Evolutionary conservation across 2,329 filamentous ascomycete species (phyloP).

Genomic region (Xylariaceae sp.): DNA sequence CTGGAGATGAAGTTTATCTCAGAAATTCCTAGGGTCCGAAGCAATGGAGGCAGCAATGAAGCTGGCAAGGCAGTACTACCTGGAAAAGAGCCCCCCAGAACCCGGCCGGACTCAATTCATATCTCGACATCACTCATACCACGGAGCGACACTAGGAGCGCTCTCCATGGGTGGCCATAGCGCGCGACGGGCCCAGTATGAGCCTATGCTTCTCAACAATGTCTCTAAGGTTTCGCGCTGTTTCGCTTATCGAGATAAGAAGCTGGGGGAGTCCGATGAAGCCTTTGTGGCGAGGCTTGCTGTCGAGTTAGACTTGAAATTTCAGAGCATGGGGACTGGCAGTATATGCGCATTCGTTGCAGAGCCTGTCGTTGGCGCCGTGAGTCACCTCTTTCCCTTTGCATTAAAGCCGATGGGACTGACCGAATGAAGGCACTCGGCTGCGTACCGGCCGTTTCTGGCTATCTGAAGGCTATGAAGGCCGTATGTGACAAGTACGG

Average conservation of each 20-base stretch:
- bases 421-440: constrained; percentile 45
- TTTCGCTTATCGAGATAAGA: constrained; percentile 58
- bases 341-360: constrained; percentile 69
- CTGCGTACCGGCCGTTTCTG: constrained; percentile 60
- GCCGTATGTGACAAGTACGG: constrained; percentile 67
- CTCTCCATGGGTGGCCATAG: constrained; percentile 62
- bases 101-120: constrained; percentile 61
- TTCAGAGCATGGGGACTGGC: constrained; percentile 58
- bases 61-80: constrained; percentile 56
- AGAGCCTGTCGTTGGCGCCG: constrained; percentile 70
- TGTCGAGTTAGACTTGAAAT: constrained; percentile 63
- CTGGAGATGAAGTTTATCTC: not conserved
- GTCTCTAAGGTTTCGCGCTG: constrained; percentile 63
- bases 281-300: constrained; percentile 59
- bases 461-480: constrained; percentile 67
- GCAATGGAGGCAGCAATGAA: constrained; percentile 62
- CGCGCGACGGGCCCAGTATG: constrained; percentile 57
- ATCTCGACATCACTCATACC: constrained; percentile 63
- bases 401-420: constrained; percentile 1
- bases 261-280: constrained; percentile 47
- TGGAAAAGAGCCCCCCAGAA: constrained; percentile 50
- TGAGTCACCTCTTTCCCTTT: constrained; percentile 34
- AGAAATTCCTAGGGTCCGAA: constrained; percentile 49
- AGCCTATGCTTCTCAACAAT: constrained; percentile 55
- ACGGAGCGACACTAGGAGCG: constrained; percentile 67